A percentile compares a stretch with the other conserved stretches of the same genome.
Evolutionary conservation across 1,284 basidiomycete genomes (phyloP).

Genomic region (Rhodotorula sp.): DNA sequence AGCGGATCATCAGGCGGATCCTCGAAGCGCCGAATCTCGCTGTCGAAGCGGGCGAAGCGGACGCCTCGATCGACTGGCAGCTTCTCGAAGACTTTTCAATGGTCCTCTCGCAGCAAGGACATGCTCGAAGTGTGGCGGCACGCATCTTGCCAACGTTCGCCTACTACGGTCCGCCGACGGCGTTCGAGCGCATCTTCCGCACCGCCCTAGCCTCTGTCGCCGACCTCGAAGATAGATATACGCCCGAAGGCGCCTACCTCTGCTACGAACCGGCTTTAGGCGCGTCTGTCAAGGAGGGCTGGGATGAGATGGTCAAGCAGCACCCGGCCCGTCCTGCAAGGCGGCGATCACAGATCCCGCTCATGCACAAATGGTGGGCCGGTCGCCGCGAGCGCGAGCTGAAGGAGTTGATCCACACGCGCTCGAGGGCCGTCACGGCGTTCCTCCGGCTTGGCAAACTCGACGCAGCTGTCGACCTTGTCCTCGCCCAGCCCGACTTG

Average conservation of each 20-base stretch:
- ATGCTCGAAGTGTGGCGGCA: conserved; percentile 15
- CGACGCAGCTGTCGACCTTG: conserved; percentile 6
- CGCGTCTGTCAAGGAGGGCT: too few relatives aligned
- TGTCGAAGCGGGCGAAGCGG: not conserved
- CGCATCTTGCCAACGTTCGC: conserved; percentile 2
- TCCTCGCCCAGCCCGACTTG: not conserved
- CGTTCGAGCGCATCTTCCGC: not conserved
- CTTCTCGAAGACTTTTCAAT: conserved; percentile 1
- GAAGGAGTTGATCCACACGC: not conserved
- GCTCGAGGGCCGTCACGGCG: not conserved
- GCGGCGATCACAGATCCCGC: too few relatives aligned
- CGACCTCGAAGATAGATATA: not conserved
- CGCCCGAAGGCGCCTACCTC: not conserved
- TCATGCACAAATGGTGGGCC: too few relatives aligned
- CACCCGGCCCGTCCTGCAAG: not conserved
- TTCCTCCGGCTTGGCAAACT: conserved; percentile 3
- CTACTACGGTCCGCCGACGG: not conserved
- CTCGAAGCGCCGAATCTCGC: not conserved
- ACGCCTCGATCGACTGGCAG: not conserved
- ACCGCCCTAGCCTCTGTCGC: not conserved
- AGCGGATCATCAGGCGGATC: not conserved
- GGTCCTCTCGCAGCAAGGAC: conserved; percentile 2
- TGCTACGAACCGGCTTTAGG: not conserved
- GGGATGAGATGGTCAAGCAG: not conserved
- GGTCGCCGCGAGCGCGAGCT: too few relatives aligned